A percentile compares a stretch with the other conserved stretches of the same genome.
Conservation (phyloP, 2,329 filamentous ascomycete species). For the Metarhizium album region DNA sequence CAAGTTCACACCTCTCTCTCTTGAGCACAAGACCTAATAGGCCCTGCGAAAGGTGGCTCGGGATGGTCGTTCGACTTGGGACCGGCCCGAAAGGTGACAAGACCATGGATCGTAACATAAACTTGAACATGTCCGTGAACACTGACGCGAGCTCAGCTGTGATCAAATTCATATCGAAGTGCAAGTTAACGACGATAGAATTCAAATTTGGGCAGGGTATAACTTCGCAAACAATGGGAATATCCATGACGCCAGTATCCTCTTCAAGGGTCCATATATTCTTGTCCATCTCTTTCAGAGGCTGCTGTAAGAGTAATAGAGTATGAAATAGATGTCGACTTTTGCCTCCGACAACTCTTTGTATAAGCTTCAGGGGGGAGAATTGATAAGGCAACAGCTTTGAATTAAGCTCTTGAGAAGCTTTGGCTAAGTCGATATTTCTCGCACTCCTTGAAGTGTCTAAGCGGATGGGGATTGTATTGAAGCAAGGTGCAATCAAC, state of each 20-base stretch:
- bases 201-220: slow-evolving; percentile 43
- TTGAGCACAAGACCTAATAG: slow-evolving; percentile 14
- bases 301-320: slow-evolving; percentile 66
- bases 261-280: slow-evolving; percentile 44
- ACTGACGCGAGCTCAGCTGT: slow-evolving; percentile 16
- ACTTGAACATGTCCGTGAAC: slow-evolving; percentile 21
- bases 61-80: neutral
- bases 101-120: slow-evolving; percentile 17
- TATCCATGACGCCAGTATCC: slow-evolving; percentile 57
- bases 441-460: slow-evolving; percentile 35
- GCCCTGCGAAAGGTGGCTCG: neutral
- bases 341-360: slow-evolving; percentile 32
- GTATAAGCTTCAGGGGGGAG: slow-evolving; percentile 62
- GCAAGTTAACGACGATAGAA: slow-evolving; percentile 46
- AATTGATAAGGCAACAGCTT: slow-evolving; percentile 60
- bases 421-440: slow-evolving; percentile 46
- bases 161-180: slow-evolving; percentile 43
- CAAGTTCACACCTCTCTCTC: slow-evolving; percentile 10
- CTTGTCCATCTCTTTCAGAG: slow-evolving; percentile 42
- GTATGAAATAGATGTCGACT: slow-evolving; percentile 63
- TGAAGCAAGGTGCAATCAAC: slow-evolving; percentile 85
- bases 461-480: slow-evolving; percentile 66
- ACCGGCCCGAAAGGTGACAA: slow-evolving; percentile 15
- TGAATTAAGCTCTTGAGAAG: slow-evolving; percentile 51
- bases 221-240: slow-evolving; percentile 68